Conservation (phyloP, 2,329 filamentous ascomycete species). For the Tolypocladium nubicola region DNA sequence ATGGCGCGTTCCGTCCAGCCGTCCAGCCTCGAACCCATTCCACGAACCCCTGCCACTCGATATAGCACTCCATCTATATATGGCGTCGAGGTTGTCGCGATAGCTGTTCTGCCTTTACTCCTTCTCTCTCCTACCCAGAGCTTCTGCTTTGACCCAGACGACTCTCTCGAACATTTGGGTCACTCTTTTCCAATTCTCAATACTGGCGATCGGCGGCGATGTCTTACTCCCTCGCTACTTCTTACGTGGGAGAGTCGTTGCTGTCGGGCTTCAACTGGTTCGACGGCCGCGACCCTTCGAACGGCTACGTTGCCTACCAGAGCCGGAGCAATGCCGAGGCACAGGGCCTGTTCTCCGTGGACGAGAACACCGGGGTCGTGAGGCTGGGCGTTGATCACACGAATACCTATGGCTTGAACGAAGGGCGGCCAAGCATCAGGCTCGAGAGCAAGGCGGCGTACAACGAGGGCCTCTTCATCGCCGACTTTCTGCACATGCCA, state of each 20-base stretch:
- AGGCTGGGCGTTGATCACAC: slow-evolving; percentile 33
- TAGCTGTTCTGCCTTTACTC: neutral
- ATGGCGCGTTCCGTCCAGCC: neutral
- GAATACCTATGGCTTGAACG: slow-evolving; percentile 22
- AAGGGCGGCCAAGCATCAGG: slow-evolving; percentile 50
- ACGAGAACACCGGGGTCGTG: slow-evolving; percentile 29
- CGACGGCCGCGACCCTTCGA: slow-evolving; percentile 46
- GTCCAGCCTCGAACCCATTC: neutral
- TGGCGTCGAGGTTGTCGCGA: neutral
- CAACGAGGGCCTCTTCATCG: slow-evolving; percentile 57
- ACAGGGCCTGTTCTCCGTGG: slow-evolving; percentile 29
- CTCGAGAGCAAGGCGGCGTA: slow-evolving; percentile 55
- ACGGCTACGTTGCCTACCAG: slow-evolving; percentile 56
- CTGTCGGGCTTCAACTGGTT: slow-evolving; percentile 40
- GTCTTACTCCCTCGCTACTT: slow-evolving; percentile 31
- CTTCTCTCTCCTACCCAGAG: neutral
- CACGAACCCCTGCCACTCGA: neutral
- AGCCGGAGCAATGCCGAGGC: slow-evolving; percentile 26
- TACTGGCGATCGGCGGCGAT: slow-evolving; percentile 10
- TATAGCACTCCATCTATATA: neutral
- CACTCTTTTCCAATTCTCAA: neutral
- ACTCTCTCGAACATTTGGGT: neutral
- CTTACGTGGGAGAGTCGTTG: slow-evolving; percentile 31
- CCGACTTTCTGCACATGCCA: slow-evolving; percentile 67
- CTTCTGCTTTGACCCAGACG: neutral